Evolutionary conservation across 345 rosid species (phyloP).

Genomic region (Ceriops zippeliana): DNA sequence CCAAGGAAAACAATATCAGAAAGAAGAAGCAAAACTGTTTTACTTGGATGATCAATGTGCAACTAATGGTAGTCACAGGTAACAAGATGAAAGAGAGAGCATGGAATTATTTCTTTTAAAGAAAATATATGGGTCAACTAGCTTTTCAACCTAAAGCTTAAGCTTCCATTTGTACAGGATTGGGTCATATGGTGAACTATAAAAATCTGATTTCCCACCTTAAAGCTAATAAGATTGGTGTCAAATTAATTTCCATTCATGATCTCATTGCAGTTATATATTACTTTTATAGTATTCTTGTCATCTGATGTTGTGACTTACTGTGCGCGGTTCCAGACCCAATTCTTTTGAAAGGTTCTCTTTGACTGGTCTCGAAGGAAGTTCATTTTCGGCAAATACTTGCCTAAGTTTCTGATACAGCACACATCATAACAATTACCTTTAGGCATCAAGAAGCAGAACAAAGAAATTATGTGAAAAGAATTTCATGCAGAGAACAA

Average conservation of each 20-base stretch:
- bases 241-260: neutral
- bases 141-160: too few species aligned
- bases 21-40: too few species aligned
- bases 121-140: too few species aligned
- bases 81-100: too few species aligned
- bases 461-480: slow-evolving; percentile 6
- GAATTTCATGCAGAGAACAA: slow-evolving; percentile 13
- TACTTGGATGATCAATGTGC: too few species aligned
- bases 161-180: too few species aligned
- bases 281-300: neutral
- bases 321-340: slow-evolving; percentile 84
- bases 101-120: too few species aligned
- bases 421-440: slow-evolving; percentile 3
- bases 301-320: slow-evolving; percentile 18
- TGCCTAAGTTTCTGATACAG: slow-evolving; percentile 78
- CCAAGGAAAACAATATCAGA: too few species aligned
- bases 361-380: slow-evolving; percentile 73
- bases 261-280: neutral
- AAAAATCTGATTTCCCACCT: too few species aligned
- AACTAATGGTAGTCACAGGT: too few species aligned
- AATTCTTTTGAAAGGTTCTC: slow-evolving; percentile 77
- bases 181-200: too few species aligned
- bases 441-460: neutral
- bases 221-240: too few species aligned
- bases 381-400: slow-evolving; percentile 89